Conservation (phyloP, 257 asterid species). For the Solanum neorickii region DNA sequence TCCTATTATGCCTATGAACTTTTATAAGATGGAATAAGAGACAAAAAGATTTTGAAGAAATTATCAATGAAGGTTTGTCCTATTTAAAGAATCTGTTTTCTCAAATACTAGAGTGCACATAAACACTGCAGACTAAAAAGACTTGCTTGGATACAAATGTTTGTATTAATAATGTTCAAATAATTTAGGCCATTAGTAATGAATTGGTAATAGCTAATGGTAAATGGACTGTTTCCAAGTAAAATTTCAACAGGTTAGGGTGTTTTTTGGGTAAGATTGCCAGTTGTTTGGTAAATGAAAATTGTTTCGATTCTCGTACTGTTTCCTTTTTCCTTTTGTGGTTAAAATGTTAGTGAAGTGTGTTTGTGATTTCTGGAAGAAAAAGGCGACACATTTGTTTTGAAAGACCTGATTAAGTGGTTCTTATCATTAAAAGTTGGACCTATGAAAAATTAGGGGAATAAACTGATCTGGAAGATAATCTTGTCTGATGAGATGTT, state of each 20-base stretch:
- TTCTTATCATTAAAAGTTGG: not conserved
- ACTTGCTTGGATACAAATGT: not conserved
- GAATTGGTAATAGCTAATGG: not conserved
- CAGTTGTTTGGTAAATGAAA: not conserved
- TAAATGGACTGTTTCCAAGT: not conserved
- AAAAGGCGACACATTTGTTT: not conserved
- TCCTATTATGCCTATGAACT: conserved; percentile 63
- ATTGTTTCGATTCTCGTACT: not conserved
- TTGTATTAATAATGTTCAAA: not conserved
- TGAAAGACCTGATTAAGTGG: not conserved
- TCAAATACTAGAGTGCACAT: not conserved
- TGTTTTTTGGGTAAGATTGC: not conserved
- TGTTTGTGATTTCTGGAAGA: not conserved
- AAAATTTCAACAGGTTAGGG: not conserved
- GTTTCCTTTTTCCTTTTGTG: not conserved
- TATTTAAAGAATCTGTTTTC: not conserved
- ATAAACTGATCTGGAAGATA: not conserved
- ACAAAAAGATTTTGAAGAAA: conserved; percentile 50
- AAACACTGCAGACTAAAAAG: not conserved
- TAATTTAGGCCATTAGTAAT: not conserved
- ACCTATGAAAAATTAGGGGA: not conserved
- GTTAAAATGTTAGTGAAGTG: not conserved
- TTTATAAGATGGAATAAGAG: conserved; percentile 64
- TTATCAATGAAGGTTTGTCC: conserved; percentile 8
- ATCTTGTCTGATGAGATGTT: not conserved